Evolutionary conservation across 2,329 filamentous ascomycete species (phyloP).

Genomic region (Fusarium pseudonygamai): DNA sequence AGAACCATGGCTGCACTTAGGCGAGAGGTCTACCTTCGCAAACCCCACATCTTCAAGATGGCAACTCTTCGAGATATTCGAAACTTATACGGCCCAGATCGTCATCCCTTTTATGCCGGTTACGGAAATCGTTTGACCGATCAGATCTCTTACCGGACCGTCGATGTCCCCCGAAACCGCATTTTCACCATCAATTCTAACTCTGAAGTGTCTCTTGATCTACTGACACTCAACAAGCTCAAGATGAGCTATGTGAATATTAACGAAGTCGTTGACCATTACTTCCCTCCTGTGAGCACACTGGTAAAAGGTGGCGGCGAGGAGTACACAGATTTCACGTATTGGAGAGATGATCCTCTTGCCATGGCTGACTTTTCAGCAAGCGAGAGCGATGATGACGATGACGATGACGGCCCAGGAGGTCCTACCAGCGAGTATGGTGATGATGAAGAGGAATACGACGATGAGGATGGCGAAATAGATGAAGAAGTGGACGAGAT

Average conservation of each 20-base stretch:
- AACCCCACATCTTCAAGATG: constrained; percentile 99
- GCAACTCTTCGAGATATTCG: constrained; percentile 94
- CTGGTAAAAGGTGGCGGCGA: constrained; percentile 90
- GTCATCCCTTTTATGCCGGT: constrained; percentile 92
- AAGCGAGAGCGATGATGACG: constrained; percentile 72
- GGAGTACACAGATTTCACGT: constrained; percentile 96
- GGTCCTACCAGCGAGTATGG: constrained; percentile 56
- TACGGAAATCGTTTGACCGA: constrained; percentile 98
- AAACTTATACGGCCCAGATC: constrained; percentile 79
- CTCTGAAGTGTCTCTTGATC: constrained; percentile 90
- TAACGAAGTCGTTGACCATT: constrained; percentile 96
- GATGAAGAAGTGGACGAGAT: constrained; percentile 54
- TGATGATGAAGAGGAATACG: constrained; percentile 56
- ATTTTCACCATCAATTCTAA: constrained; percentile 99
- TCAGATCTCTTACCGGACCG: constrained; percentile 92
- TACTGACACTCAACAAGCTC: constrained; percentile 91
- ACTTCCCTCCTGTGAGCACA: constrained; percentile 91
- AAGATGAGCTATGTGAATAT: constrained; percentile 98
- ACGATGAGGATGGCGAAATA: constrained; percentile 56
- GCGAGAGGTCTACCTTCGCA: constrained; percentile 92
- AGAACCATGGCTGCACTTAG: constrained; percentile 92
- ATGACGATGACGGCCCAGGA: constrained; percentile 62
- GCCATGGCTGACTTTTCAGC: constrained; percentile 90
- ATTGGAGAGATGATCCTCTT: constrained; percentile 88
- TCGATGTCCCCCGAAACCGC: constrained; percentile 91